Percentiles rank a stretch among this genome's conserved stretches.
Conservation (phyloP, 2,329 filamentous ascomycete species). For the Cadophora luteo-olivacea region DNA sequence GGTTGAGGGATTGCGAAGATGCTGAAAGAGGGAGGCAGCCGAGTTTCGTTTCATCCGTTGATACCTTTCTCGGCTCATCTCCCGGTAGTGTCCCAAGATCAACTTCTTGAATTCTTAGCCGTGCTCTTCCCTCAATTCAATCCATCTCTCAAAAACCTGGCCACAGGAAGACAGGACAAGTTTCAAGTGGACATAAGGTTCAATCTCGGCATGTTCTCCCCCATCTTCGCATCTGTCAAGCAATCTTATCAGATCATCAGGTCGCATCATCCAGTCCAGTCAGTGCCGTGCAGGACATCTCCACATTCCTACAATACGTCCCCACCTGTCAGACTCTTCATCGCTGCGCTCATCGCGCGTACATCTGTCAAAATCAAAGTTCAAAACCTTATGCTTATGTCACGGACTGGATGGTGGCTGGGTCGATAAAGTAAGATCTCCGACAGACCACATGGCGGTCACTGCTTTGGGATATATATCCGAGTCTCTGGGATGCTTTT, state of each 20-base stretch:
- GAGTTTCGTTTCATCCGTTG: not conserved
- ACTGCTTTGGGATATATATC: slow-evolving; percentile 1
- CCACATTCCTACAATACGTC: not conserved
- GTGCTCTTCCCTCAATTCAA: not conserved
- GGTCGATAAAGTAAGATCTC: not conserved
- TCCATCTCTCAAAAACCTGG: not conserved
- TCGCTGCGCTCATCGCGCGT: not conserved
- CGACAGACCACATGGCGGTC: not conserved
- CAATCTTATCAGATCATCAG: slow-evolving; percentile 12
- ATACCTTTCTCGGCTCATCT: not conserved
- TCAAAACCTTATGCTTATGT: not conserved
- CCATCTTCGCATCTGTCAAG: not conserved
- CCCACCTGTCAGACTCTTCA: not conserved
- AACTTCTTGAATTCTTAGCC: not conserved
- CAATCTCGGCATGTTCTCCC: not conserved
- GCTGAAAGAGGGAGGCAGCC: not conserved
- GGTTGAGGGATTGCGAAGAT: not conserved
- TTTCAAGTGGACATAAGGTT: not conserved
- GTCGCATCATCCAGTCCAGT: not conserved
- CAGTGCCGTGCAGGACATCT: slow-evolving; percentile 1
- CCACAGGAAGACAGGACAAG: not conserved
- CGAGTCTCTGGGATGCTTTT: not conserved
- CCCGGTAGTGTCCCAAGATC: not conserved
- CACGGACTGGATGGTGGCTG: not conserved
- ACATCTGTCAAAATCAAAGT: not conserved